These are phyloP conservation scores for Thelonectria blattea DNA, from an alignment of 2,329 filamentous ascomycete genomes.

Conservation along the genomic window DNA sequence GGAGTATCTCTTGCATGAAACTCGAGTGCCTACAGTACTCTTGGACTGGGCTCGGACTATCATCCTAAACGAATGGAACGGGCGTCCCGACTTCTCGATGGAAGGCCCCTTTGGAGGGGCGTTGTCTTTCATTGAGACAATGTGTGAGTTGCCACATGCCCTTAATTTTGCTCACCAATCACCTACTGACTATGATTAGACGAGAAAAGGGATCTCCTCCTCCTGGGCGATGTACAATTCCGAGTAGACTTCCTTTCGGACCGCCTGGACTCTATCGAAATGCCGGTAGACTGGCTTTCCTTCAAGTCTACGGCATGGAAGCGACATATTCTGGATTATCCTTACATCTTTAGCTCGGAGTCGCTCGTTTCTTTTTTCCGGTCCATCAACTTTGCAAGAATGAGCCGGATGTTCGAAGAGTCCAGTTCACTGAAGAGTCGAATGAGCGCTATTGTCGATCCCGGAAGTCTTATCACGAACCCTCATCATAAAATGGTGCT, in stretches of 20 bases:
- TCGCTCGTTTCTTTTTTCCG: conserved; percentile 84
- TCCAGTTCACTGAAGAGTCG: conserved; percentile 64
- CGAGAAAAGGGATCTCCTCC: conserved; percentile 65
- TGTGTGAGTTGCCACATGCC: conserved; percentile 63
- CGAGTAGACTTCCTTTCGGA: conserved; percentile 78
- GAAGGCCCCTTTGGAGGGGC: conserved; percentile 79
- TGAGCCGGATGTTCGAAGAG: conserved; percentile 80
- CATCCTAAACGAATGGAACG: conserved; percentile 82
- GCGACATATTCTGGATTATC: conserved; percentile 78
- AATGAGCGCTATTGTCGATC: conserved; percentile 61
- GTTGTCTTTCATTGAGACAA: conserved; percentile 71
- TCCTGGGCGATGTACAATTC: conserved; percentile 73
- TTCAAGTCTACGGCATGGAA: conserved; percentile 66
- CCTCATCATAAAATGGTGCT: conserved; percentile 66
- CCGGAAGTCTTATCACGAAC: conserved; percentile 61
- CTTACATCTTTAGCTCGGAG: conserved; percentile 77
- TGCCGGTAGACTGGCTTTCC: conserved; percentile 74
- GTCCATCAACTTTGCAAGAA: conserved; percentile 83
- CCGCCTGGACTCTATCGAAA: conserved; percentile 74
- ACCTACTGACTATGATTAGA: conserved; percentile 49
- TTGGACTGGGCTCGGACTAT: conserved; percentile 78
- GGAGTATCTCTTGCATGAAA: conserved; percentile 63
- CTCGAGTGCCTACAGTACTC: conserved; percentile 60
- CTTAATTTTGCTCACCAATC: neutral
- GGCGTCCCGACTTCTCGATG: conserved; percentile 70